Evolutionary conservation across 345 rosid genomes (phyloP), one percentile per base, ranked within the genome.

Genomic region (Conringia planisiliqua): DNA sequence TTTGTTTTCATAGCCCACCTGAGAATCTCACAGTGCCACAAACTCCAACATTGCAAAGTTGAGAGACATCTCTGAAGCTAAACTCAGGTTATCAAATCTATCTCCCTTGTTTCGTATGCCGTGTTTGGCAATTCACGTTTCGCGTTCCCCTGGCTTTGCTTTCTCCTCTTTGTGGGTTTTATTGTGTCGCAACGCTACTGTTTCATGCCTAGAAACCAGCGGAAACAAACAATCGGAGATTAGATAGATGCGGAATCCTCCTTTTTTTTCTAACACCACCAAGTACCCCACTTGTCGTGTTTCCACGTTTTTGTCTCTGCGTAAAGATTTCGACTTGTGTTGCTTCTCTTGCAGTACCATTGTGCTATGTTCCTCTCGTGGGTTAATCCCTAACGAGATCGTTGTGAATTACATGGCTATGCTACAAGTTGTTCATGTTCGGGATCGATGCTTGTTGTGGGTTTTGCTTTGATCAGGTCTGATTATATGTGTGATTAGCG

Each of bases 41-140:
- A 48, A 40, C 80, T 65, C 62, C 56, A 71, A 71, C 80, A 77
- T 70, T 77, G 80, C 80, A 36, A 22, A 27, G 7, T 50, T 38
- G 52, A 22, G 56, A 56, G 48, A 56, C 72, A 55, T 62, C 61
- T 62, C 26, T 17, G 0, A 42, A 30, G 42, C 22, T 47, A 29
- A 63, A 67, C 56, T 65, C 72, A 78, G 81, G 81, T 78, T 65
- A 44, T 54, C 75, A 69, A 76, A 77, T 71, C 77, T 64, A 57
- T 56, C 72, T 70, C 43, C 61, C 1, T 55, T 43, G 7, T 39
- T 47, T 61, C 30, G 36, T 35, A 29, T 77, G 51, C 68, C 81
- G 73, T 78, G 81, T 78, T 72, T 72, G 70, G 63, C 81, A 78
- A 78, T 78, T 78, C 81, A 78, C 26, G 81, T 78, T 69, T 54